Evolutionary conservation across 345 rosid genomes (phyloP).

Genomic region (Excoecaria cochinchinensis): DNA sequence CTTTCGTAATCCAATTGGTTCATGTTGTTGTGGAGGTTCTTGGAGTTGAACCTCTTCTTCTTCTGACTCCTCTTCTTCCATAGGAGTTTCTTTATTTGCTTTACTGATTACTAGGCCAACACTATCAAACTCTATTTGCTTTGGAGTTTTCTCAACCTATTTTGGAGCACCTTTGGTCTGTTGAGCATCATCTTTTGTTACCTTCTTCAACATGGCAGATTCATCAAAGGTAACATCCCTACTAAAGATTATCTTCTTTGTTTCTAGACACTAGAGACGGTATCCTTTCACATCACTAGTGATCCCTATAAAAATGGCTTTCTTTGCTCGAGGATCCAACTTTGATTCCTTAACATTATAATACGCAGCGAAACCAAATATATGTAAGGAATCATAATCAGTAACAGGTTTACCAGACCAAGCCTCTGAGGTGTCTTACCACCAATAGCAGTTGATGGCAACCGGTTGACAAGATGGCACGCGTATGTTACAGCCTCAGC

Average conservation of each 20-base stretch:
- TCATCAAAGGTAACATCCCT: slow-evolving; percentile 2
- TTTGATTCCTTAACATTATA: slow-evolving; percentile 1
- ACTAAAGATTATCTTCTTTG: background rate
- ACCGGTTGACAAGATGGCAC: background rate
- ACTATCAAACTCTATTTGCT: background rate
- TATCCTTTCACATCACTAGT: background rate
- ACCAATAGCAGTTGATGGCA: background rate
- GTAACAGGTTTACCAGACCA: background rate
- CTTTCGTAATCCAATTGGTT: background rate
- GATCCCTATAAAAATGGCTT: background rate
- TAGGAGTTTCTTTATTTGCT: background rate
- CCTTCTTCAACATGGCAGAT: background rate
- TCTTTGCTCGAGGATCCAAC: slow-evolving; percentile 1
- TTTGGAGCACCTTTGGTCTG: background rate
- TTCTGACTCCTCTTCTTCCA: background rate
- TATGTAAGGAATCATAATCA: background rate
- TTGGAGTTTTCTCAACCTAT: background rate
- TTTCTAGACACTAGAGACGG: background rate
- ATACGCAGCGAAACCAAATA: background rate
- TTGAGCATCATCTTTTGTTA: background rate
- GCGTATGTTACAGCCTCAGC: background rate
- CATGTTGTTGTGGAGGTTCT: background rate
- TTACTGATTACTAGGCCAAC: background rate
- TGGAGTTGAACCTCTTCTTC: background rate
- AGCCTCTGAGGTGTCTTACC: background rate